phyloP scores from a whole-genome alignment of 2,329 filamentous ascomycete genomes.

The Basipetospora sp. region DNA sequence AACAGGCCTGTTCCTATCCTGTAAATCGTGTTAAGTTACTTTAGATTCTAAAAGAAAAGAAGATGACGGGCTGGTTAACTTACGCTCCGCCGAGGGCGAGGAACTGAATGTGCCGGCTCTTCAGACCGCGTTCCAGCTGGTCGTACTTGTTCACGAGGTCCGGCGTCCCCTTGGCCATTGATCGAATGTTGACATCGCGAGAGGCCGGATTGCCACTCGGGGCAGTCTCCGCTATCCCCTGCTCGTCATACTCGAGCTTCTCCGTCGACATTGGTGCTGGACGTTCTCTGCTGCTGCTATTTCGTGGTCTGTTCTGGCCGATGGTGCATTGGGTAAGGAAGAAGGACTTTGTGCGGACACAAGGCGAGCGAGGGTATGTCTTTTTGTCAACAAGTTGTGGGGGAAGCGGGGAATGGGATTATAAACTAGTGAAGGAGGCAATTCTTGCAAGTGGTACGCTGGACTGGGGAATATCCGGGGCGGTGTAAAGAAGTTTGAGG shows the following conservation, averaged over 20 bases:
- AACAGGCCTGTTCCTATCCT: conserved; percentile 52
- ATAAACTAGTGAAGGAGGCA: too few relatives aligned
- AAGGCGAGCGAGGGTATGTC: too few relatives aligned
- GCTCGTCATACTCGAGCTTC: background rate
- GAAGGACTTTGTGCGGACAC: too few relatives aligned
- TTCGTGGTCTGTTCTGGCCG: too few relatives aligned
- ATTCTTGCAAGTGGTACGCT: too few relatives aligned
- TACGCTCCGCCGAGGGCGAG: conserved; percentile 35
- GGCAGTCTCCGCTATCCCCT: background rate
- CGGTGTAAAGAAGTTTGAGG: too few relatives aligned
- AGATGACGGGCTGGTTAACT: conserved; percentile 11
- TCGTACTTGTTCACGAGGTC: conserved; percentile 22
- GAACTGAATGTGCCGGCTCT: conserved; percentile 47
- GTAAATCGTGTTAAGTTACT: conserved; percentile 11
- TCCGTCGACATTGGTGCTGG: too few relatives aligned
- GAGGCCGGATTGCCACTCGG: background rate
- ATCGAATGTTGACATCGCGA: conserved; percentile 12
- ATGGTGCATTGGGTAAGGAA: too few relatives aligned
- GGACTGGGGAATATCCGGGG: too few relatives aligned
- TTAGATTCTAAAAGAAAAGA: conserved; percentile 10
- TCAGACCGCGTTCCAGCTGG: conserved; percentile 40
- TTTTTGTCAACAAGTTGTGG: too few relatives aligned
- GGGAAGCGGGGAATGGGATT: too few relatives aligned
- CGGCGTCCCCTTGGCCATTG: conserved; percentile 6
- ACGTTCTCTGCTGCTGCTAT: too few relatives aligned